Conservation (phyloP, 2,329 filamentous ascomycete species). For the Colletotrichum gigasporum region DNA sequence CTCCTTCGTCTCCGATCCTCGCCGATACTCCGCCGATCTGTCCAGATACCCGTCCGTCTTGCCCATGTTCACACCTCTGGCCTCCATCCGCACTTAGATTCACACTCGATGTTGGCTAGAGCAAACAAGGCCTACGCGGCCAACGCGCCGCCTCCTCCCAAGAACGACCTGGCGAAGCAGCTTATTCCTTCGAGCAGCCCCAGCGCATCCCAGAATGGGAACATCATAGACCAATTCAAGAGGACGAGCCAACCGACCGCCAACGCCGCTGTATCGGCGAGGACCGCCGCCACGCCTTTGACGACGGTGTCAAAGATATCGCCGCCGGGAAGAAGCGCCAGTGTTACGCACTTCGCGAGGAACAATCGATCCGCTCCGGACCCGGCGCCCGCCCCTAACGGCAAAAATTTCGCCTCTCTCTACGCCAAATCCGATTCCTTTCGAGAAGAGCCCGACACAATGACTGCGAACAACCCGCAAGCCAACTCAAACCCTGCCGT, state of each 20-base stretch:
- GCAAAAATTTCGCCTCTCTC: slow-evolving; percentile 47
- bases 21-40: slow-evolving; percentile 42
- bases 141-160: slow-evolving; percentile 43
- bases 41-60: slow-evolving; percentile 36
- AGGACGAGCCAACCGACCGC: slow-evolving; percentile 46
- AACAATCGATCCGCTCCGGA: slow-evolving; percentile 18
- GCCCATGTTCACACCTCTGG: slow-evolving; percentile 36
- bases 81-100: slow-evolving; percentile 8
- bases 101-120: slow-evolving; percentile 47
- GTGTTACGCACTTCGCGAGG: slow-evolving; percentile 35
- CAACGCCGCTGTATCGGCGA: slow-evolving; percentile 50
- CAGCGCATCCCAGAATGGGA: slow-evolving; percentile 49
- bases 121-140: slow-evolving; percentile 50
- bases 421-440: slow-evolving; percentile 61
- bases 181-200: slow-evolving; percentile 68
- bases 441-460: slow-evolving; percentile 44
- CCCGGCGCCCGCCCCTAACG: neutral
- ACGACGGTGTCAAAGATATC: slow-evolving; percentile 22
- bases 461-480: slow-evolving; percentile 20
- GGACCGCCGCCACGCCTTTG: slow-evolving; percentile 36
- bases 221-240: slow-evolving; percentile 62
- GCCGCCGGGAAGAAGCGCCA: slow-evolving; percentile 18
- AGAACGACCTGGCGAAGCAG: slow-evolving; percentile 55
- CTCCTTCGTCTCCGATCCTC: slow-evolving; percentile 46
- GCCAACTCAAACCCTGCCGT: slow-evolving; percentile 49